Percentiles rank a stretch among this genome's conserved stretches.
Conservation (phyloP, 495 filamentous ascomycete genomes). For the Podospora conica region DNA sequence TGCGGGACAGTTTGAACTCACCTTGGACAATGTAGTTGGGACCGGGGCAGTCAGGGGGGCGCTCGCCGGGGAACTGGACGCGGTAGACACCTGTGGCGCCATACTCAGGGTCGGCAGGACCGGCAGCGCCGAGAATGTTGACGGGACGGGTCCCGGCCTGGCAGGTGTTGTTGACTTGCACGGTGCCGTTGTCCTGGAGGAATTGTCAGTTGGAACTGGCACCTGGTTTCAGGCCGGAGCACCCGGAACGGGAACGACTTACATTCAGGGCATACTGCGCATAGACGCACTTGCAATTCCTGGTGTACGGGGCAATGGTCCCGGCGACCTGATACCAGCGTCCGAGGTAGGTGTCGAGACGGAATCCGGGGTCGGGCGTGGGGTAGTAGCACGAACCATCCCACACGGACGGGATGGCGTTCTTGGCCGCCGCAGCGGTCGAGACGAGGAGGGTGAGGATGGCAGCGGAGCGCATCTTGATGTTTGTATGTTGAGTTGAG, state of each 20-base stretch:
- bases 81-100: constrained; percentile 16
- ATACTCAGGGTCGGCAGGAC: constrained; percentile 14
- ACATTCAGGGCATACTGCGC: constrained; percentile 19
- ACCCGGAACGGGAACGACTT: background rate
- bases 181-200: constrained; percentile 16
- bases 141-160: constrained; percentile 11
- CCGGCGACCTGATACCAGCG: constrained; percentile 23
- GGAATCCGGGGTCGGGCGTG: constrained; percentile 12
- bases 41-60: constrained; percentile 17
- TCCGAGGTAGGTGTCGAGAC: constrained; percentile 15
- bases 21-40: constrained; percentile 22
- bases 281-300: constrained; percentile 15
- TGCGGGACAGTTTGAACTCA: background rate
- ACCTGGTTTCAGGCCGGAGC: no score
- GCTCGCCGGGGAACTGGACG: constrained; percentile 18
- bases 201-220: background rate
- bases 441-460: constrained; percentile 6
- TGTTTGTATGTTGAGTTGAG: background rate
- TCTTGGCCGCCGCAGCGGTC: constrained; percentile 7
- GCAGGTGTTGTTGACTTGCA: constrained; percentile 19
- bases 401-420: constrained; percentile 15
- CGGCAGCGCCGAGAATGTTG: constrained; percentile 16
- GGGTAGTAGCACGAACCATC: constrained; percentile 20
- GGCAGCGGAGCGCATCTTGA: constrained; percentile 13
- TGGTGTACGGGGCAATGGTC: constrained; percentile 14